Evolutionary conservation across 345 rosid genomes (phyloP), one percentile per base, ranked within the genome.

Genomic region (Dipteronia sinensis): DNA sequence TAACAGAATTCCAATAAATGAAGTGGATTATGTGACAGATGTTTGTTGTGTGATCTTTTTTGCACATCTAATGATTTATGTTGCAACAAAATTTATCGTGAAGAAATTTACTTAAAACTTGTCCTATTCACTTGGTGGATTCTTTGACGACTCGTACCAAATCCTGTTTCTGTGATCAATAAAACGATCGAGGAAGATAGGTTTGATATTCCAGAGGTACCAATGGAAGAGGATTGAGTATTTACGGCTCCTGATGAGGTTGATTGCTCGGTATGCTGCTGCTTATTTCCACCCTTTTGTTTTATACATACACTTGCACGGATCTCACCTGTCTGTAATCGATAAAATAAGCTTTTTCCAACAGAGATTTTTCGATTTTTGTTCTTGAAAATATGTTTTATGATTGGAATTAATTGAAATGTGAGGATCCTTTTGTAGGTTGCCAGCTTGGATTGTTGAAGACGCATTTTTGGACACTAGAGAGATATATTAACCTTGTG

Each of bases 181-280:
- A 93, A 88, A 49, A 83, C 95, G 0, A 93, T 90, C 13, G 86
- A 89, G 84, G 99, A 96, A 42, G 46, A 42, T 42, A 42, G 11
- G 46, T 42, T 89, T 78, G 98, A 96, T 79, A 89, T 96, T 79
- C 98, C 99, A n/a, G 95, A 96, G 6, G 95, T 96, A 46, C 99
- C 98, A 8, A 94, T 94, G 99, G 99, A 96, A 83, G 98, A 94
- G 66, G 99, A 92, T 84, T 92, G 83, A 90, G 47, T 44, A 62
- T 6, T 44, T 73, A 46, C 61, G 3, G 27, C 75, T 53, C 62
- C 22, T 42, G 44, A 38, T 76, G 9, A 8, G 7, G 40, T 55
- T 10, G 56, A 55, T 56, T 58, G 34, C 46, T 29, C 15, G 29
- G 42, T 67, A 68, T 56, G 79, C 49, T 40, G 12, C n/a, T 34